Base-by-base conservation (phyloP, 345 rosid genomes). In the Gossypium herbaceum region DNA sequence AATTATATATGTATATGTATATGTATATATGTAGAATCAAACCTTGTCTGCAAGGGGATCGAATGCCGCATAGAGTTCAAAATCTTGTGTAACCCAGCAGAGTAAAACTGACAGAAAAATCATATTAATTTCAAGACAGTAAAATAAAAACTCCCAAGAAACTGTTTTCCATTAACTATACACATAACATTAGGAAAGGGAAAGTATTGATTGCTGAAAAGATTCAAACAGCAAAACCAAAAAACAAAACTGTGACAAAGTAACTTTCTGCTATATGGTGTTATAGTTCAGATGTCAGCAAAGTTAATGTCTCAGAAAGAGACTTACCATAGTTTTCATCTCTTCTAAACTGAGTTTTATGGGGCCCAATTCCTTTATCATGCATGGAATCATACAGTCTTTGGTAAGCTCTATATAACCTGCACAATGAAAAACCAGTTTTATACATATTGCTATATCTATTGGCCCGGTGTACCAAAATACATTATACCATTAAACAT, bases 21-120 rank as follows among this genome's bases (percentile, higher is more conserved):
- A 29, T 4, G 48, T 45, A 20, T 16, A 16, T 19, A 27, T 59
- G 29, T 43, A 19, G 47, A 68, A 34, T 47, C 51, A 73, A 15
- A 93, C 99, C 97, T 93, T 96, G 82, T 93, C 97, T 63, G 97
- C 97, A 61, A 93, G 94, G 19, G 99, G 99, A 88, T 96, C 99
- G 65, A 96, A 93, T 66, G 99, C 94, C 24, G 97, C 97, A 77
- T 96, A 96, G 73, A 93, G 94, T 80, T 96, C 99, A 80, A 96
- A 93, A 85, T 93, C 98, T 71, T 85, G 97, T 12, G 99, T 93
- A 61, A 90, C 92, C 98, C 99, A 96, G 84, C 99, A 96, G 59
- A 96, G 91, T 51, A 93, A 85, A 76, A 91, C 99, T 96, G 97
- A 77, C 55, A 77, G 44, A 78, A 4, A 43, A 60, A 66, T 61